Conservation (phyloP, 2,329 filamentous ascomycete species). For the Pyricularia pennisetigena region DNA sequence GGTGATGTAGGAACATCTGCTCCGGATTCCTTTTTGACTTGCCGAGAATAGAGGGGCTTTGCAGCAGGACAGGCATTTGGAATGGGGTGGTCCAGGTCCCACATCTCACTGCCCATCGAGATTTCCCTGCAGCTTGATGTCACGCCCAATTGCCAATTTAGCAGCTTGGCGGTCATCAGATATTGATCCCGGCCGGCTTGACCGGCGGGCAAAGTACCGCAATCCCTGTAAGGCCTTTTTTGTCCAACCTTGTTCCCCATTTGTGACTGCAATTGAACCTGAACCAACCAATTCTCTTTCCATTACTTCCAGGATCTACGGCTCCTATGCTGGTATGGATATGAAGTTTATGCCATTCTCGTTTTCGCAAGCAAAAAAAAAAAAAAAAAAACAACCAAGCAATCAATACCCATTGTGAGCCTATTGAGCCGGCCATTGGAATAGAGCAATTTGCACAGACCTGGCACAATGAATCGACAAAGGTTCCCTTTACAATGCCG, state of each 20-base stretch:
- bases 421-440: neutral
- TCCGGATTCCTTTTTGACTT: neutral
- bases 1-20: neutral
- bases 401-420: neutral
- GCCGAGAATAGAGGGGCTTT: neutral
- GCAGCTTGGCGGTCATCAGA: neutral
- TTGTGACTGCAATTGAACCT: neutral
- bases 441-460: neutral
- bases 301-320: no score
- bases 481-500: neutral
- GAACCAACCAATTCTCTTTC: no score
- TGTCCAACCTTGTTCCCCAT: neutral
- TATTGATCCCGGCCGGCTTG: neutral
- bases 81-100: neutral
- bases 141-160: neutral
- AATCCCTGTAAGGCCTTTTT: neutral
- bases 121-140: neutral
- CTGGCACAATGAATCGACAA: neutral
- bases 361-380: neutral
- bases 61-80: neutral
- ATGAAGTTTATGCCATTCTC: neutral
- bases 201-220: neutral
- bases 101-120: neutral
- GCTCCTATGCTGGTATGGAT: neutral
- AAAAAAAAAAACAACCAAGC: no score